Percentiles rank a stretch among this genome's conserved stretches.
These are phyloP conservation scores for Fennellomyces sp. DNA, from an alignment of 371 early-diverging fungal species.

Conservation along the genomic window DNA sequence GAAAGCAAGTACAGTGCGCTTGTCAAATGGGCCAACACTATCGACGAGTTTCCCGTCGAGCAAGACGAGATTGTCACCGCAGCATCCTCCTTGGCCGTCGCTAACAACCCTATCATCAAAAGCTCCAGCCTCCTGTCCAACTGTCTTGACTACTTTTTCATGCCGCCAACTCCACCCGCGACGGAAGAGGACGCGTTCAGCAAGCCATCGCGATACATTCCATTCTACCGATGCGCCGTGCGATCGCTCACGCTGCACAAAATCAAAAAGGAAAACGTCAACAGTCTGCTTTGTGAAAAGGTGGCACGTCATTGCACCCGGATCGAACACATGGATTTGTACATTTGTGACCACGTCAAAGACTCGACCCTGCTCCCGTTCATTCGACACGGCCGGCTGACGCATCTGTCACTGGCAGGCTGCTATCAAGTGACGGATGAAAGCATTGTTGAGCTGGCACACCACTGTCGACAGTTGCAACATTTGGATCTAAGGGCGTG, in stretches of 20 bases:
- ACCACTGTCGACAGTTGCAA: constrained; percentile 41
- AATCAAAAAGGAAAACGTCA: constrained; percentile 36
- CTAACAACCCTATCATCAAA: neutral
- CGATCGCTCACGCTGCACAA: constrained; percentile 41
- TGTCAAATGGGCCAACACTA: neutral
- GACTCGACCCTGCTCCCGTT: constrained; percentile 29
- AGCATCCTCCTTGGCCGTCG: neutral
- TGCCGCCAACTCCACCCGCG: neutral
- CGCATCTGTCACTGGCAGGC: constrained; percentile 56
- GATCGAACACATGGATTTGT: constrained; percentile 36
- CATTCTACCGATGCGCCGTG: constrained; percentile 9
- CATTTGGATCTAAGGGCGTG: constrained; percentile 63
- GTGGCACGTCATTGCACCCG: constrained; percentile 27
- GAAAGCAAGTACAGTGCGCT: constrained; percentile 13
- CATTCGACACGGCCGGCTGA: constrained; percentile 25
- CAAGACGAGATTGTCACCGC: neutral
- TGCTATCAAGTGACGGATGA: constrained; percentile 56
- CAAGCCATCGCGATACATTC: neutral
- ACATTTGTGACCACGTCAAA: constrained; percentile 40
- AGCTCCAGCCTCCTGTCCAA: neutral
- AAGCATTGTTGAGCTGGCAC: constrained; percentile 44
- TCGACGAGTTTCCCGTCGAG: neutral
- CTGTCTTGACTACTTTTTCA: neutral
- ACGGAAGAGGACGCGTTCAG: too few species aligned
- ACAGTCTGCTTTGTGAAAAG: constrained; percentile 21